These are phyloP conservation scores for Candida sp. DNA, from an alignment of 1,139 yeast species.

Conservation along the genomic window DNA sequence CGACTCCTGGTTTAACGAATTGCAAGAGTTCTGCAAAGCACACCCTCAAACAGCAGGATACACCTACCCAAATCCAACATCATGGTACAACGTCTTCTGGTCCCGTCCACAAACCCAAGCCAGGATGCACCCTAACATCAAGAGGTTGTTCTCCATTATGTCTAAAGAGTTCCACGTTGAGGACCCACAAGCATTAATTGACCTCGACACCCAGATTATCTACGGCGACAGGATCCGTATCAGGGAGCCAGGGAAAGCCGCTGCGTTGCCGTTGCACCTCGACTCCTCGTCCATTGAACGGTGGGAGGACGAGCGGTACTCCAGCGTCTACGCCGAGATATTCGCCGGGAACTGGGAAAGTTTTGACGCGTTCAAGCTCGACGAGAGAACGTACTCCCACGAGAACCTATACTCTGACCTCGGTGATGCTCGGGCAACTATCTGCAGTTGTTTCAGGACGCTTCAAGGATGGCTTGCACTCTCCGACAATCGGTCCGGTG, in stretches of 20 bases:
- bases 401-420: constrained; percentile 33
- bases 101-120: constrained; percentile 45
- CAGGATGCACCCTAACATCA: constrained; percentile 42
- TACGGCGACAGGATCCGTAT: constrained; percentile 46
- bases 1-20: constrained; percentile 21
- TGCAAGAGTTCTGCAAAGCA: constrained; percentile 22
- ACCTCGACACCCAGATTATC: constrained; percentile 31
- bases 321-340: constrained; percentile 40
- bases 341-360: constrained; percentile 52
- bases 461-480: constrained; percentile 56
- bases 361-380: constrained; percentile 47
- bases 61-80: constrained; percentile 31
- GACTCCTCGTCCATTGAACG: constrained; percentile 53
- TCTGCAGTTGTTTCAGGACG: constrained; percentile 38
- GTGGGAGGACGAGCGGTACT: constrained; percentile 32
- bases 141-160: constrained; percentile 31
- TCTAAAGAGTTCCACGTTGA: constrained; percentile 37
- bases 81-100: constrained; percentile 43
- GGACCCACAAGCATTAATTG: constrained; percentile 23
- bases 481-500: constrained; percentile 35
- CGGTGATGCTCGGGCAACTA: constrained; percentile 34
- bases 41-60: constrained; percentile 36
- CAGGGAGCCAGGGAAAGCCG: constrained; percentile 42
- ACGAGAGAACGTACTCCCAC: constrained; percentile 37
- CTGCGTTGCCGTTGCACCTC: constrained; percentile 43